Base-by-base conservation (phyloP, 768 basidiomycete genomes). In the Lentinula aciculospora region DNA sequence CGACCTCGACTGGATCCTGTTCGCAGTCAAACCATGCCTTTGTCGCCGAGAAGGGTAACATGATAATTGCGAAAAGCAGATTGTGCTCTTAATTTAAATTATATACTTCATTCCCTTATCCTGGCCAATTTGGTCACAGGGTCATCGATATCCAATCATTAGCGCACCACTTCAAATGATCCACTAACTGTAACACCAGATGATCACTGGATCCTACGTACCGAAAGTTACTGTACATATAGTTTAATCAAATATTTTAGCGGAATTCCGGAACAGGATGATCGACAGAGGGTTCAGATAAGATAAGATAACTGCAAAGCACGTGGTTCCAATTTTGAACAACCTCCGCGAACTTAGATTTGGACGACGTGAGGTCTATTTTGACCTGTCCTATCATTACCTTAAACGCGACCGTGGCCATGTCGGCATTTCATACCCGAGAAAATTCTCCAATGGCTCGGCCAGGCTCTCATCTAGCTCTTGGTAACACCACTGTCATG, bases 1-100 rank as follows among this genome's bases (percentile, higher is more conserved):
- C 65, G 59, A 29, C 58, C 62, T 31, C 61, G 63, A 6, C 68
- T 61, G 56, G 63, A 42, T 62, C 69, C 63, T 58, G 63, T 32
- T 21, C 64, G 66, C 19, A 67, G 66, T 48, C 61, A 45, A 17
- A 66, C 66, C 4, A 44, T 64, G 42, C 62, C 63, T 34, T 50
- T 60, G 3, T 39, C 58, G 17, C 42, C 6, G 7, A 23, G 45
- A 31, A 37, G 17, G 21, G 56, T 12, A 13, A n/a, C 54, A 9
- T 28, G 17, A 4, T 49, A 12, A 47, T 13, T 47, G 25, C 23
- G 28, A 17, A 47, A 19, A 8, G 4, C 28, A 9, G 12, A 29
- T 9, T 49, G 5, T 49, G 32, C 32, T 15, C 21, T 7, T 23
- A 23, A 49, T 31, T 4, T 49, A 29, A 29, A 28, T 49, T 34